Conservation (phyloP, 257 asterid genomes). For the Nicotiana tabacum region DNA sequence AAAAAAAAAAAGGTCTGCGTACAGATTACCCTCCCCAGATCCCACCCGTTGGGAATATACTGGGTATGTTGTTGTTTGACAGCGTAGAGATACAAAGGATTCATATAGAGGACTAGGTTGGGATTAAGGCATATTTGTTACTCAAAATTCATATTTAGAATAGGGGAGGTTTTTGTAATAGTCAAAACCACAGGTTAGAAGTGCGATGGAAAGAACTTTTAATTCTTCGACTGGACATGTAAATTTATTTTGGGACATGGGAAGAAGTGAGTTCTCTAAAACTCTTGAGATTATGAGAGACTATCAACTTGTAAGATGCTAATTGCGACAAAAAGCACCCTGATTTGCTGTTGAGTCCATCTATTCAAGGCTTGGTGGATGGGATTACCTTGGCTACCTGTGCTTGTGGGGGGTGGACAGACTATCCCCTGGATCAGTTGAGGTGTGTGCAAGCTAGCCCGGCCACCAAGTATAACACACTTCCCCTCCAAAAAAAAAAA, state of each 20-base stretch:
- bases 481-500: background rate
- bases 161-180: background rate
- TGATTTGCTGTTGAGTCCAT: background rate
- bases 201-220: background rate
- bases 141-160: background rate
- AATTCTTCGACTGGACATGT: no score
- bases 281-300: background rate
- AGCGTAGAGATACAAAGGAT: background rate
- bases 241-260: background rate
- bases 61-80: no score
- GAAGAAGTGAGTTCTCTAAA: background rate
- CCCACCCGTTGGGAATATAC: no score
- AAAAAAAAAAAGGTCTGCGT: no score
- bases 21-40: no score
- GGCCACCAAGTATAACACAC: background rate
- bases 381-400: background rate
- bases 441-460: background rate
- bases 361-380: background rate
- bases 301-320: constrained; percentile 8
- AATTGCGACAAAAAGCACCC: background rate
- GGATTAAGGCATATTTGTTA: background rate
- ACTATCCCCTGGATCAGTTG: background rate
- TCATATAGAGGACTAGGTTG: background rate
- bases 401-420: background rate
- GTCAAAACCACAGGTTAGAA: background rate